These are phyloP conservation scores for Flammula alnicola DNA, from an alignment of 1,284 basidiomycete species.

Conservation along the genomic window DNA sequence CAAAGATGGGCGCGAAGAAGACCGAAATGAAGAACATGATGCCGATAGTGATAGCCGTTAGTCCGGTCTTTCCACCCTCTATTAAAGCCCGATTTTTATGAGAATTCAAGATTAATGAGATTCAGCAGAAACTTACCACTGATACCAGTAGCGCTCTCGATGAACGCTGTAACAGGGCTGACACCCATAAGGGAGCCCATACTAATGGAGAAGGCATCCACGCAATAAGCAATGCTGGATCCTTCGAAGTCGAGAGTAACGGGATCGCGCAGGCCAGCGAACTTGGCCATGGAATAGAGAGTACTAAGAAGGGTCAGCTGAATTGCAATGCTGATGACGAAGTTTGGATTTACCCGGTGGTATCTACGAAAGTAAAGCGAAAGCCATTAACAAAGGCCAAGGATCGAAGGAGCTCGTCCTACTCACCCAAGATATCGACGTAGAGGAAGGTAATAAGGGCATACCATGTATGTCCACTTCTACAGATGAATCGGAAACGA, in stretches of 20 bases:
- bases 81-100: slow-evolving; percentile 27
- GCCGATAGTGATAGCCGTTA: slow-evolving; percentile 79
- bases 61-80: slow-evolving; percentile 89
- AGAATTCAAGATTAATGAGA: not conserved
- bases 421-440: slow-evolving; percentile 80
- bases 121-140: slow-evolving; percentile 46
- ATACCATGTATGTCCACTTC: slow-evolving; percentile 83
- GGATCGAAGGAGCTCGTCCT: slow-evolving; percentile 7
- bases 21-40: slow-evolving; percentile 85
- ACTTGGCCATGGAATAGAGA: slow-evolving; percentile 90
- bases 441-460: slow-evolving; percentile 89
- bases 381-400: not conserved
- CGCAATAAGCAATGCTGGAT: slow-evolving; percentile 84
- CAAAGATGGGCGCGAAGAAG: slow-evolving; percentile 92
- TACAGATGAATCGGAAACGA: slow-evolving; percentile 27
- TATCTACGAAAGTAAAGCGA: slow-evolving; percentile 32
- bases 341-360: slow-evolving; percentile 40
- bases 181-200: slow-evolving; percentile 85
- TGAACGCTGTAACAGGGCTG: slow-evolving; percentile 88
- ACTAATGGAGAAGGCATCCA: slow-evolving; percentile 82
- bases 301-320: slow-evolving; percentile 60
- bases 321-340: not conserved
- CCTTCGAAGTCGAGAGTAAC: slow-evolving; percentile 89
- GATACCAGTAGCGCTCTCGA: slow-evolving; percentile 84
- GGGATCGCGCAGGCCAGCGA: slow-evolving; percentile 87